Evolutionary conservation across 345 rosid species (phyloP), one percentile per base, ranked within the genome.

Genomic region (Iberis pinnata): DNA sequence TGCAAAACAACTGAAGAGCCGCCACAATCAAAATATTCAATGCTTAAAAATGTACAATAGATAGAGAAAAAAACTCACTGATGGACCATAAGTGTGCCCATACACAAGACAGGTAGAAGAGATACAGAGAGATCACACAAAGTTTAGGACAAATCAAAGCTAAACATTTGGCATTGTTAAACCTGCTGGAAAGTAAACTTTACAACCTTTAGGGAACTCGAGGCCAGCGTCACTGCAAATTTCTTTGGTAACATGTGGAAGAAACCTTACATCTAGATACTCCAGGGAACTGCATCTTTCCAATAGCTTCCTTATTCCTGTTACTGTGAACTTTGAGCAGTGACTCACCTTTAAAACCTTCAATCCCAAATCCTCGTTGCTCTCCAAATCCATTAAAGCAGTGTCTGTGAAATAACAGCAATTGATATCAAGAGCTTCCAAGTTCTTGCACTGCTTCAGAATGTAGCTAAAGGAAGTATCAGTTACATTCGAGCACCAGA

Each of bases 381-480:
- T 62, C 48, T 70, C 78, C 47, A 84, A 59, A 70, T 58, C 72
- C 36, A 38, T 60, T 41, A 92, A 88, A 27, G 80, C 81, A 52
- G 63, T 71, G 72, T 85, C 95, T 9, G 98, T 81, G 17, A 88
- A 71, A 76, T 77, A 89, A 25, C 96, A 92, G 83, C 95, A 92
- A 9, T 93, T 86, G 9, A 88, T 73, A 64, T 84, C 96, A 42
- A 88, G 88, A 59, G 83, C 89, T 76, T 87, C 98, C 27, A 92
- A 72, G 57, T 70, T 78, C 70, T 65, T 65, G 77, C 98, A 92
- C 60, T 76, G 77, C 17, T 61, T 29, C 54, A 92, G 73, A 60
- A 88, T 70, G 61, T 74, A 77, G 53, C 73, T 75, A 53, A 92
- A 43, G 22, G 98, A 77, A 43, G 79, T 72, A 70, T 92, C 88